phyloP scores from a whole-genome alignment of 352 stramenopile species.

The Phytophthora sansomeana region DNA sequence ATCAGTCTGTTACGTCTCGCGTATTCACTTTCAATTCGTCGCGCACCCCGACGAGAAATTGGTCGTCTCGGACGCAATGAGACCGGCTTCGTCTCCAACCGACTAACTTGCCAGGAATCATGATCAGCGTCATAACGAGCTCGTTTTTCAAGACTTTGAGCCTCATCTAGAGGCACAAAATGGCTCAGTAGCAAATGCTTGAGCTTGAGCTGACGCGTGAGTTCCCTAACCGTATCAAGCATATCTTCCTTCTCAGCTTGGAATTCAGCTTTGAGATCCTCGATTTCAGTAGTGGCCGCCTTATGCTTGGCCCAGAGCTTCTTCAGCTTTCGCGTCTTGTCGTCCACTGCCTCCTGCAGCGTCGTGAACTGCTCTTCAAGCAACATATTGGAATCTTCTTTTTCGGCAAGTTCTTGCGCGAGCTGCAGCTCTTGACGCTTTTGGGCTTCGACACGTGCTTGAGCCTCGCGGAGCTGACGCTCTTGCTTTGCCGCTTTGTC shows the following conservation, averaged over 20 bases:
- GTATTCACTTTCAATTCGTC: slow-evolving; percentile 94
- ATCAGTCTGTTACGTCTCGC: slow-evolving; percentile 81
- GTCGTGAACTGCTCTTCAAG: slow-evolving; percentile 93
- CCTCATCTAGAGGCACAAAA: slow-evolving; percentile 86
- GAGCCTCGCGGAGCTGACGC: slow-evolving; percentile 88
- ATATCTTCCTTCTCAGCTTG: slow-evolving; percentile 95
- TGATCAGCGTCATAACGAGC: slow-evolving; percentile 90
- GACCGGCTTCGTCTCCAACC: slow-evolving; percentile 68
- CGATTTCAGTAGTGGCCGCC: slow-evolving; percentile 87
- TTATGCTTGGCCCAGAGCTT: slow-evolving; percentile 96
- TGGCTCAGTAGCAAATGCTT: slow-evolving; percentile 93
- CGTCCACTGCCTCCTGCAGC: slow-evolving; percentile 92
- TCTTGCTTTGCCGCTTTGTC: slow-evolving; percentile 96
- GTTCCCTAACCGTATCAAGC: slow-evolving; percentile 94
- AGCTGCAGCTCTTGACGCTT: slow-evolving; percentile 85
- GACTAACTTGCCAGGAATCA: slow-evolving; percentile 91
- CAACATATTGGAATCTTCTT: slow-evolving; percentile 94
- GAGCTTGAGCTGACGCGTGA: slow-evolving; percentile 95
- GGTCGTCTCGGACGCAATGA: slow-evolving; percentile 61
- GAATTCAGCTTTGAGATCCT: slow-evolving; percentile 94
- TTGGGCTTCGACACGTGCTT: slow-evolving; percentile 90
- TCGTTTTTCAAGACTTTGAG: slow-evolving; percentile 79
- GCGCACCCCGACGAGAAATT: slow-evolving; percentile 66
- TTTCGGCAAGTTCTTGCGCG: slow-evolving; percentile 91
- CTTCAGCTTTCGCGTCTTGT: slow-evolving; percentile 96